Evolutionary conservation across 2,329 filamentous ascomycete species (phyloP).

Genomic region (Colletotrichum sp.): DNA sequence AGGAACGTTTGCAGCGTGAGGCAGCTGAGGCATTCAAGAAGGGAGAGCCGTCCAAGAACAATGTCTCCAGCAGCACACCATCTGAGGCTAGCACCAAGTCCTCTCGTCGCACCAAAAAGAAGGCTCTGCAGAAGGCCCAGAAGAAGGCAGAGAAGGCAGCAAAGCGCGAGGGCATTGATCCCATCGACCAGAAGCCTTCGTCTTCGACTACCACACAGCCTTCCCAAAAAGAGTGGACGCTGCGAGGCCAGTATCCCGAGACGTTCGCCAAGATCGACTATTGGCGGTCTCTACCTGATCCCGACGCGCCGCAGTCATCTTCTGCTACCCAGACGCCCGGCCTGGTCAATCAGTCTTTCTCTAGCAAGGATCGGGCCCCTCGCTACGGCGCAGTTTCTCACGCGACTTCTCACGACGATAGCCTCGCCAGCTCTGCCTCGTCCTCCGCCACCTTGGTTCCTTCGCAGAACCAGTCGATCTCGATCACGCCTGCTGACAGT

Average conservation of each 20-base stretch:
- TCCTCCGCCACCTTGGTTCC: neutral
- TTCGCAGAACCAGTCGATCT: neutral
- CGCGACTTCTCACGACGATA: neutral
- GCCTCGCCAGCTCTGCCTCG: neutral
- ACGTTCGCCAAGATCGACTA: conserved; percentile 6
- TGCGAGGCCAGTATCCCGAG: conserved; percentile 7
- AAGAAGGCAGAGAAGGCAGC: conserved; percentile 8
- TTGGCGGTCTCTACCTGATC: neutral
- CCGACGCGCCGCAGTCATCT: neutral
- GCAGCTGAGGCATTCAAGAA: neutral
- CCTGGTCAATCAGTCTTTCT: neutral
- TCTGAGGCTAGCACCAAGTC: neutral
- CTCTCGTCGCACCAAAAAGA: conserved; percentile 5
- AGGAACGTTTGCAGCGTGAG: neutral
- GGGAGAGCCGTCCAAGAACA: neutral
- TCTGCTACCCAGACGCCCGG: neutral
- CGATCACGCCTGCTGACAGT: neutral
- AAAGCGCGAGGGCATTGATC: neutral
- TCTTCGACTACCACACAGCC: neutral
- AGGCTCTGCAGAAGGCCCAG: conserved; percentile 5
- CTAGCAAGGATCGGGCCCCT: neutral
- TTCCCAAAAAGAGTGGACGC: neutral
- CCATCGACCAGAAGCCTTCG: neutral
- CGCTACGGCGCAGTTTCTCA: neutral
- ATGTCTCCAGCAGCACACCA: neutral